Percentiles rank a stretch among this genome's conserved stretches.
phyloP scores from a whole-genome alignment of 176 grass and related monocot genomes.

The Bolboschoenus planiculmis region DNA sequence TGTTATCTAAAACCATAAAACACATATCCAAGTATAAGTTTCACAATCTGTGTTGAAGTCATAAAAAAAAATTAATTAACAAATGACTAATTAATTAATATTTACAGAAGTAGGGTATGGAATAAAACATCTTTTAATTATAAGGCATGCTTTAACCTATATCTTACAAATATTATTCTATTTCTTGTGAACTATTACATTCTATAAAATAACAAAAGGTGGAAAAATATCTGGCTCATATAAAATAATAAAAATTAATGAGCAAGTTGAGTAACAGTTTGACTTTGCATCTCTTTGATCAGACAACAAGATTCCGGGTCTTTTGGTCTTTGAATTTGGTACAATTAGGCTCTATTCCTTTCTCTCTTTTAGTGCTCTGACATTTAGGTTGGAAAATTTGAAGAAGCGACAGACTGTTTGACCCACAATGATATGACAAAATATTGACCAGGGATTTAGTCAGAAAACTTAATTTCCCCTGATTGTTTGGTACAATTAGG shows the following conservation, averaged over 20 bases:
- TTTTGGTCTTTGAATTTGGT: constrained; percentile 9
- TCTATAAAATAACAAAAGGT: neutral
- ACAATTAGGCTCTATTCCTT: neutral
- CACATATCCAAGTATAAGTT: neutral
- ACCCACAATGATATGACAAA: neutral
- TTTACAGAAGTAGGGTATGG: neutral
- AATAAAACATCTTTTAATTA: neutral
- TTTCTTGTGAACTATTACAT: neutral
- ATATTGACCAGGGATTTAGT: constrained; percentile 16
- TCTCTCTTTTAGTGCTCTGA: constrained; percentile 4
- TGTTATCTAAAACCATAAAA: neutral
- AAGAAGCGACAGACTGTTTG: constrained; percentile 8
- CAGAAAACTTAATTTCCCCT: neutral
- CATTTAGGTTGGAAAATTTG: constrained; percentile 6
- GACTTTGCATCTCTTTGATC: neutral
- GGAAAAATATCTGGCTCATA: neutral
- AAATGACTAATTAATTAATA: neutral
- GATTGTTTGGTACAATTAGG: neutral
- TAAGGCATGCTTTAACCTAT: neutral
- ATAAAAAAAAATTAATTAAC: neutral
- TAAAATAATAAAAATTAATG: neutral
- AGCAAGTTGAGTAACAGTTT: neutral
- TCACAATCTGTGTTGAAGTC: neutral
- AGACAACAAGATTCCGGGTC: neutral
- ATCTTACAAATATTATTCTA: neutral